Base-by-base conservation (phyloP, 208 protist genomes). In the Leishmania tarentolae region DNA sequence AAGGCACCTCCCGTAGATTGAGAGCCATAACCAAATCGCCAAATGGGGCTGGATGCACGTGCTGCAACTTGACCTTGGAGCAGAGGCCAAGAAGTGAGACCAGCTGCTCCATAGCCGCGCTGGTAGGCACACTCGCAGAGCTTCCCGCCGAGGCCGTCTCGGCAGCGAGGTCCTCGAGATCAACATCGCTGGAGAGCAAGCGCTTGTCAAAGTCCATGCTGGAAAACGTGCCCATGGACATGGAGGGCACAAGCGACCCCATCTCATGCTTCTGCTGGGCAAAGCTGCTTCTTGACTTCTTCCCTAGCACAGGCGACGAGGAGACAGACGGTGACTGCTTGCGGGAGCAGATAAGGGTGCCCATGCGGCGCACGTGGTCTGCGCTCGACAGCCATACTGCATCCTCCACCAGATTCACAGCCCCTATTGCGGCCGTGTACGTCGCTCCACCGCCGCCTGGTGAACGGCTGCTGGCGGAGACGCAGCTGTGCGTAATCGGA, bases 11-110 rank as follows among this genome's bases (percentile, higher is more conserved):
- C 9, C 76, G 76, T 24, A 86, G 78, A 52, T 86, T 86, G n/a
- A 86, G 78, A 19, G 78, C 74, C 9, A 86, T 71, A 11, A 86
- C 82, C 63, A 86, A 65, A 56, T 86, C 82, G 1, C 82, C 82
- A 76, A 86, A 86, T 46, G 82, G 82, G 50, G 78, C 73, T 8
- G 82, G 73, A 1, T 57, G 50, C 37, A 82, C 78, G 68, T 82
- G 77, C 61, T 82, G 82, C 44, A 86, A 66, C 57, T 82, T 86
- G 40, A 78, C 78, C 37, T 63, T 75, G n/a, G 82, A 82, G 66
- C 82, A 86, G 47, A 86, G 68, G 24, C 73, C 82, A 3, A 86
- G 82, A 50, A 86, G 47, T 40, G 82, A 68, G 15, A 86, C 74
- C 28, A 86, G 73, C 74, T 78, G 78, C 68, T 81, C 82, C 37